Percentiles rank a stretch among this genome's conserved stretches.
Conservation (phyloP, 2,329 filamentous ascomycete species). For the Ophiobolus disseminans region DNA sequence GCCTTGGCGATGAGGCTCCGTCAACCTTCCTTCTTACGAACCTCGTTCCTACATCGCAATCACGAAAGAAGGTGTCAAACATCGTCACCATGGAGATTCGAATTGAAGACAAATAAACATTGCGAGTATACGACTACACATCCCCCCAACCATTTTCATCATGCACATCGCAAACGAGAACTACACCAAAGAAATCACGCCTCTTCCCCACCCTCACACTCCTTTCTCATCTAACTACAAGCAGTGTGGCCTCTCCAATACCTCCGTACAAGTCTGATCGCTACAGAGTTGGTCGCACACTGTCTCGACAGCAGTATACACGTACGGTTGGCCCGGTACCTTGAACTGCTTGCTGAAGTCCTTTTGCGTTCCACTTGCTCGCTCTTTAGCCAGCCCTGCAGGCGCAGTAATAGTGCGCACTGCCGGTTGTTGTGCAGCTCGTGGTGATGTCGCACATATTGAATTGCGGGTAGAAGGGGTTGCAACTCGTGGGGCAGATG, state of each 20-base stretch:
- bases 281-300: conserved; percentile 32
- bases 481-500: conserved; percentile 33
- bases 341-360: conserved; percentile 39
- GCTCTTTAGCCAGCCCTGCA: conserved; percentile 36
- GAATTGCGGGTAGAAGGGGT: conserved; percentile 28
- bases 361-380: conserved; percentile 26
- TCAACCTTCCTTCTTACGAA: conserved; percentile 4
- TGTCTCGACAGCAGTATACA: conserved; percentile 28
- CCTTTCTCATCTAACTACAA: conserved; percentile 6
- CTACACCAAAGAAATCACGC: background rate
- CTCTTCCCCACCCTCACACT: background rate
- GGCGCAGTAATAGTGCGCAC: conserved; percentile 36
- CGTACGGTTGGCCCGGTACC: conserved; percentile 31
- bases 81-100: background rate
- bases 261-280: conserved; percentile 29
- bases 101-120: conserved; percentile 13
- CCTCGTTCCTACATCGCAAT: background rate
- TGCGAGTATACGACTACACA: conserved; percentile 16
- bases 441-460: conserved; percentile 38
- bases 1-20: conserved; percentile 15
- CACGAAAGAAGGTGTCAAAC: background rate
- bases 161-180: no score
- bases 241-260: conserved; percentile 30
- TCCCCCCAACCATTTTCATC: no score
- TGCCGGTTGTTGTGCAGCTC: conserved; percentile 29